Base-by-base conservation (phyloP, 352 stramenopile genomes). In the Phytophthora citrophthora region DNA sequence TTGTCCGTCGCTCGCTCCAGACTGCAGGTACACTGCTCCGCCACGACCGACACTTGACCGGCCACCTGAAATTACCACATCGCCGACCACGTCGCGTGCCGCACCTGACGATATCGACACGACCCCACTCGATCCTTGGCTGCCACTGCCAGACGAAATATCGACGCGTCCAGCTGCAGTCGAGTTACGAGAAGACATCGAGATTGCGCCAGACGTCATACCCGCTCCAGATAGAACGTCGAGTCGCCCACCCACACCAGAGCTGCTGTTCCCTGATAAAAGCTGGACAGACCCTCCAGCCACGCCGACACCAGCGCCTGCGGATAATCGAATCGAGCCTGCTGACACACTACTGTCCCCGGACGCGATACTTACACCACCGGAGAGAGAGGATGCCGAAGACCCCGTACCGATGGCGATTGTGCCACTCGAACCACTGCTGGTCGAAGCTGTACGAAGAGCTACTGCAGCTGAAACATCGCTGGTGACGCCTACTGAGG, bases 61-160 rank as follows among this genome's bases (percentile, higher is more conserved):
- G 10, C 57, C 64, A 24, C 64, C 57, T 45, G 44, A 63, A 52
- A 72, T 39, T 18, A 54, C 48, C 23, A 67, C 32, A 29, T 72
- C 63, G 32, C 56, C 63, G 38, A 61, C 63, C 31, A 46, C 36
- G 32, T 66, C 55, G 27, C 63, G 55, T 38, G 49, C 49, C 38
- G 39, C 58, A 9, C 71, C 63, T 48, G 60, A 56, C 18, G 61
- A 63, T 38, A 69, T 62, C 8, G 64, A 62, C n/a, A 66, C 59
- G 32, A 66, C 11, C 23, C 72, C 68, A 24, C 53, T 69, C 6
- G 64, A 67, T 10, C 64, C 72, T 32, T 60, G 52, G n/a, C 48
- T 53, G n/a, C 56, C 61, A 44, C 64, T 18, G 26, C 64, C 64
- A 55, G 64, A 73, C 7, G 36, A 43, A 16, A 68, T 32, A 56